phyloP scores from a whole-genome alignment of 2,329 filamentous ascomycete genomes.

The Podosphaera fusca region DNA sequence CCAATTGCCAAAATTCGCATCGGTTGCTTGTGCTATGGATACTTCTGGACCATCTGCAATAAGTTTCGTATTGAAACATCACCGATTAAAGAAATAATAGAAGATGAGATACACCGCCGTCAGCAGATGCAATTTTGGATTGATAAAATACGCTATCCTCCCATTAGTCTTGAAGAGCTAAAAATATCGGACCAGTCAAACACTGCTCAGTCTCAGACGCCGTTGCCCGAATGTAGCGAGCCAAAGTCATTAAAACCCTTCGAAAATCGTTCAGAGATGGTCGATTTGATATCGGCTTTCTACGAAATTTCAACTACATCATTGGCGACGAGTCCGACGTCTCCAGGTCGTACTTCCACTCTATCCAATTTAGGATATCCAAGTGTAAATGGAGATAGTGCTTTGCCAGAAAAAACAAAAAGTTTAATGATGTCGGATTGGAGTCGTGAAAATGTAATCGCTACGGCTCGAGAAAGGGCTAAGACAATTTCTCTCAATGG shows the following conservation, averaged over 20 bases:
- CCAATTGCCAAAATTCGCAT: constrained; percentile 54
- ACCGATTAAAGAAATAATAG: constrained; percentile 43
- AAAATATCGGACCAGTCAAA: constrained; percentile 25
- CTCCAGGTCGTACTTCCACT: constrained; percentile 40
- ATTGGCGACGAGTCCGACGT: constrained; percentile 43
- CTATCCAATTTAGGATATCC: constrained; percentile 34
- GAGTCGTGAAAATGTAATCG: constrained; percentile 52
- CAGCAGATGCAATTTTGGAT: constrained; percentile 61
- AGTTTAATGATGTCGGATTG: constrained; percentile 62
- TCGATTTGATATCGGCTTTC: constrained; percentile 48
- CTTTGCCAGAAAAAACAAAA: constrained; percentile 41
- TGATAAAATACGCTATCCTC: constrained; percentile 47
- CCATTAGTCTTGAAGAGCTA: constrained; percentile 38
- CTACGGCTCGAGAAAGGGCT: constrained; percentile 41
- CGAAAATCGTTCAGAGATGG: constrained; percentile 45
- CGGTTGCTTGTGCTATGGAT: constrained; percentile 69
- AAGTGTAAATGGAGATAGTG: constrained; percentile 22
- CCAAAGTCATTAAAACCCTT: constrained; percentile 49
- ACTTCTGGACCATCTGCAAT: constrained; percentile 60
- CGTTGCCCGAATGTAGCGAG: constrained; percentile 28
- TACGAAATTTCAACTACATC: constrained; percentile 41
- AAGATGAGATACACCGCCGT: constrained; percentile 53
- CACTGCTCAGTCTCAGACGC: constrained; percentile 19
- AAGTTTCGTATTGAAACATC: constrained; percentile 56
- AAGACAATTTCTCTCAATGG: constrained; percentile 55